Conservation (phyloP, 805 yeast species). For the Ogataea angusta region DNA sequence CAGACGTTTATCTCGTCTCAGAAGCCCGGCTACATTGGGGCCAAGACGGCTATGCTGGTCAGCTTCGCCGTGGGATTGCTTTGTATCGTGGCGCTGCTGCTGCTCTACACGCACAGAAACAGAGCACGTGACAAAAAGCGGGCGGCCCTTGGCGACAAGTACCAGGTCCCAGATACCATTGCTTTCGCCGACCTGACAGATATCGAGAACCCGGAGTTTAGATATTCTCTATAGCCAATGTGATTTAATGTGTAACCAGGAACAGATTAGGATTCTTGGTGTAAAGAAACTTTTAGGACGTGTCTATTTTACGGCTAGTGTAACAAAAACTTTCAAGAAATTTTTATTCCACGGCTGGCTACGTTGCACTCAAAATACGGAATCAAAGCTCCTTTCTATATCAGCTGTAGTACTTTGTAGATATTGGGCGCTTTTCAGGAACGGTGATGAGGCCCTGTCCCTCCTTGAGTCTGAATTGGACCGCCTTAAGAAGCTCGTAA, state of each 20-base stretch:
- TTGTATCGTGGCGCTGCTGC: constrained; percentile 2
- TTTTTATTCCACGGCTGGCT: no score
- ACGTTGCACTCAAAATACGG: no score
- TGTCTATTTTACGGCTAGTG: no score
- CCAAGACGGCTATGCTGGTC: constrained; percentile 18
- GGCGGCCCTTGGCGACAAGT: constrained; percentile 11
- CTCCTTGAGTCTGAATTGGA: constrained; percentile 63
- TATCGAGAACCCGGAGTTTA: constrained; percentile 11
- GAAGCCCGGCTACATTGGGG: constrained; percentile 46
- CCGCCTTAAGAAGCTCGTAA: constrained; percentile 56
- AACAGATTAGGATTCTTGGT: no score
- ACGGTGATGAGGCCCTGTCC: constrained; percentile 41
- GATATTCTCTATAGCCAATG: no score
- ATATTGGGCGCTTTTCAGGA: constrained; percentile 41
- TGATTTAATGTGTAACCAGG: no score
- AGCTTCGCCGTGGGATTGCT: constrained; percentile 10
- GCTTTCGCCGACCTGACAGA: constrained; percentile 18
- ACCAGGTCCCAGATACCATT: constrained; percentile 9
- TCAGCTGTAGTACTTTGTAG: constrained; percentile 13
- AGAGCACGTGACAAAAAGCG: constrained; percentile 2
- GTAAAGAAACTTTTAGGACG: no score
- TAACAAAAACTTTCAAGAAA: no score
- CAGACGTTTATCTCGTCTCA: constrained; percentile 48
- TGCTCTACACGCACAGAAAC: constrained; percentile 4
- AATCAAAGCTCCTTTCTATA: neutral